phyloP scores from a whole-genome alignment of 2,329 filamentous ascomycete genomes.

The Botrytis squamosa region DNA sequence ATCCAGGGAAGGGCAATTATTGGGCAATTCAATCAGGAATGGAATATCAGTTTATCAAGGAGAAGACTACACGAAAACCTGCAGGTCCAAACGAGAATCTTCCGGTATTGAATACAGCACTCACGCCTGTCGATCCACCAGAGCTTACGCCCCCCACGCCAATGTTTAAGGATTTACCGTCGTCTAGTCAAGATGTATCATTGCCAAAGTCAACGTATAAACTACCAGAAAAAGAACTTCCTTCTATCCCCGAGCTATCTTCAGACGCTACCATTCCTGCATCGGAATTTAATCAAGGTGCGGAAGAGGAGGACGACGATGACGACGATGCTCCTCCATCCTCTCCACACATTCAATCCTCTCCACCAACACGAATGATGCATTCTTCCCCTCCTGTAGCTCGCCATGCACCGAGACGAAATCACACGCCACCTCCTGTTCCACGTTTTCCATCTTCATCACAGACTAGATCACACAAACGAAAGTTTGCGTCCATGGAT shows the following conservation, averaged over 20 bases:
- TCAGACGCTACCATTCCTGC: slow-evolving; percentile 76
- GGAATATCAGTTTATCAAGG: slow-evolving; percentile 85
- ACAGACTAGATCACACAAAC: slow-evolving; percentile 64
- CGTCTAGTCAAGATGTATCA: slow-evolving; percentile 32
- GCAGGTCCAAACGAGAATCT: slow-evolving; percentile 55
- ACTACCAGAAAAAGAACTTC: slow-evolving; percentile 29
- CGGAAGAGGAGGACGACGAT: slow-evolving; percentile 45
- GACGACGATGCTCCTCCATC: slow-evolving; percentile 26
- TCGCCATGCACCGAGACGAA: slow-evolving; percentile 53
- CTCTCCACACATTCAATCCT: slow-evolving; percentile 57
- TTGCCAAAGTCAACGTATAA: slow-evolving; percentile 28
- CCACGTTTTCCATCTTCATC: slow-evolving; percentile 62
- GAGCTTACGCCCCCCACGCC: slow-evolving; percentile 29
- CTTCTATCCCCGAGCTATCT: slow-evolving; percentile 55
- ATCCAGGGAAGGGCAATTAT: slow-evolving; percentile 96
- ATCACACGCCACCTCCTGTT: slow-evolving; percentile 74
- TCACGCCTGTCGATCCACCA: slow-evolving; percentile 28
- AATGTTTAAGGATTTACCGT: slow-evolving; percentile 33
- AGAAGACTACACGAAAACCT: slow-evolving; percentile 68
- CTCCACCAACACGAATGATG: slow-evolving; percentile 69
- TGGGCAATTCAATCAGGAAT: slow-evolving; percentile 91
- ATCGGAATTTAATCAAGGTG: slow-evolving; percentile 60
- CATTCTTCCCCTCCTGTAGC: slow-evolving; percentile 88
- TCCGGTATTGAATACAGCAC: slow-evolving; percentile 34
- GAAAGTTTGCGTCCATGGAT: slow-evolving; percentile 76